Evolutionary conservation across 1,284 basidiomycete species (phyloP), one percentile per base, ranked within the genome.

Genomic region (Cystobasidium sp.): DNA sequence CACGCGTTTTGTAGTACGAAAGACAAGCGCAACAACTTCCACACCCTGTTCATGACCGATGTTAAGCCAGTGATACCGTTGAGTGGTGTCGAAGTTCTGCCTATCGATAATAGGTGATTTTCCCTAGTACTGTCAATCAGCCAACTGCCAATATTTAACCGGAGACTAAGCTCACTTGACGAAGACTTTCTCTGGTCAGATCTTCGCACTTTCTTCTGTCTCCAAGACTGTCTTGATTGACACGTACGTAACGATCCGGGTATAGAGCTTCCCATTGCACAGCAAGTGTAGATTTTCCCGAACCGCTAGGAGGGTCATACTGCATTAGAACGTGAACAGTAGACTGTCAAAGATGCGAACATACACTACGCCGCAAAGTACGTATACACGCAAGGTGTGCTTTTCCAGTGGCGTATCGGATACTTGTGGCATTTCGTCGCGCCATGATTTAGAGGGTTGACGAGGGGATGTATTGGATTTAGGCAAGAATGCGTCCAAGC

Each of bases 361-460:
- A 51, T 37, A 75, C 65, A 67, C 61, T 16, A 67, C 64, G 9
- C 65, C 67, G 44, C 66, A 65, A 8, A 68, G 44, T 6, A 68
- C 72, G 51, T 74, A 68, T 7, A 74, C 72, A 46, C 65, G 46
- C 41, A 49, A 49, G 10, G 64, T 22, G 37, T 68, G 66, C 16
- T 53, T 31, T 24, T 55, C 41, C 6, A 68, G 47, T 41, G 58
- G 68, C 55, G 46, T 37, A 20, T 55, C 24, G 18, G 56, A 52
- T 41, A 37, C 52, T 22, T 43, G 37, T 31, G 66, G 84, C 77
- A 22, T 84, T 81, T 7, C 84, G 81, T 3, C 83, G 83, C 20
- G 81, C 70, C 52, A 84, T 77, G 75, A 84, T 77, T 61, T 82
- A 62, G 20, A 80, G 67, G 0, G 41, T 43, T 52, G 37, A 6